These are phyloP conservation scores for Lepidium campestre DNA, from an alignment of 441 rosid genomes.

Conservation along the genomic window DNA sequence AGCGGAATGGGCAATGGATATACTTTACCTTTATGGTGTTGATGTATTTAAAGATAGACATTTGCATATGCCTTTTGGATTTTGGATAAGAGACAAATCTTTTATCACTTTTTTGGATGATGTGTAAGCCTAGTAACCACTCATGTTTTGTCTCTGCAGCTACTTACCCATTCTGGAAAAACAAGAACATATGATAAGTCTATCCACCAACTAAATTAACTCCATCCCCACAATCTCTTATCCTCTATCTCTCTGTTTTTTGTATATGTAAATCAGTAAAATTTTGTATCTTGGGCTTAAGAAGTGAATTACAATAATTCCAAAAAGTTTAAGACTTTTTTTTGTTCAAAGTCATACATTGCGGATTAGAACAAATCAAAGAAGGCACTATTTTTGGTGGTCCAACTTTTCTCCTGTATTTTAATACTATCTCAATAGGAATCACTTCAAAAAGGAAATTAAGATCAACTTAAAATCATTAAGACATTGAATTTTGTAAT, in stretches of 20 bases:
- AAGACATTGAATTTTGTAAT: slow-evolving; percentile 4
- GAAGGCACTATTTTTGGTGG: slow-evolving; percentile 4
- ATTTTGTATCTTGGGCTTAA: not conserved
- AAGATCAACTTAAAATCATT: slow-evolving; percentile 18
- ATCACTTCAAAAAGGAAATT: not conserved
- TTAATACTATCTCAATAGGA: not conserved
- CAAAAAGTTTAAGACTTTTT: not conserved
- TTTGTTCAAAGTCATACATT: slow-evolving; percentile 7
- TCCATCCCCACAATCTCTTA: not conserved
- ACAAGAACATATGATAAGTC: not conserved
- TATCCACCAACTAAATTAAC: not conserved
- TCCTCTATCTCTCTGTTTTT: not conserved
- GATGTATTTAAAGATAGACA: slow-evolving; percentile 21
- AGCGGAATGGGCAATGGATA: slow-evolving; percentile 43
- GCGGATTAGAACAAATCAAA: slow-evolving; percentile 9
- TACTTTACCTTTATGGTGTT: slow-evolving; percentile 3
- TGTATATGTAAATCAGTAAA: slow-evolving; percentile 3
- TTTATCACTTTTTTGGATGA: slow-evolving; percentile 21
- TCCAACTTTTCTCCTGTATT: slow-evolving; percentile 10
- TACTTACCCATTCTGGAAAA: slow-evolving; percentile 15
- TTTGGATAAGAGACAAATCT: slow-evolving; percentile 17
- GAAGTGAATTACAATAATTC: not conserved
- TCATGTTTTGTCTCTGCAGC: slow-evolving; percentile 1
- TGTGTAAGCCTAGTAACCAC: slow-evolving; percentile 40
- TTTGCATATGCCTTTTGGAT: slow-evolving; percentile 17